Conservation (phyloP, 2,329 filamentous ascomycete species). For the Fusarium sp. region DNA sequence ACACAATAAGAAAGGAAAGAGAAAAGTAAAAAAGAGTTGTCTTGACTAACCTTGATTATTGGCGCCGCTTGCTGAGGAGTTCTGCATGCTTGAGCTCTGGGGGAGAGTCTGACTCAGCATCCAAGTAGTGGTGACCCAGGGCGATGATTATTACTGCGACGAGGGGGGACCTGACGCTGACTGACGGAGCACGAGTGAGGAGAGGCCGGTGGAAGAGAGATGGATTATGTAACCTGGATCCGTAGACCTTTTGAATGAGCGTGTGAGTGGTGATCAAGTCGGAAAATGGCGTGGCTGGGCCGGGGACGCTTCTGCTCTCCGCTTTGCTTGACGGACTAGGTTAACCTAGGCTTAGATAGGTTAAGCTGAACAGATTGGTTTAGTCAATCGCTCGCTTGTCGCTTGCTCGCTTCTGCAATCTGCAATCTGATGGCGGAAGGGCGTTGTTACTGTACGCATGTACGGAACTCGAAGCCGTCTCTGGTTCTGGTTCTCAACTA, state of each 20-base stretch:
- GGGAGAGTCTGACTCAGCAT: slow-evolving; percentile 52
- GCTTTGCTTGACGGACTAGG: slow-evolving; percentile 26
- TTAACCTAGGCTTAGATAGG: slow-evolving; percentile 7
- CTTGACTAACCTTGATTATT: slow-evolving; percentile 49
- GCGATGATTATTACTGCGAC: slow-evolving; percentile 48
- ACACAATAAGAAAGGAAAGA: slow-evolving; percentile 23
- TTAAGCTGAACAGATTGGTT: not conserved
- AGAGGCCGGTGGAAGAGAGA: slow-evolving; percentile 40
- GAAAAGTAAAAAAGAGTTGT: slow-evolving; percentile 34
- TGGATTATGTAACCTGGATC: slow-evolving; percentile 47
- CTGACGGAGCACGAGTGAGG: slow-evolving; percentile 43
- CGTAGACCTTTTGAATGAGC: slow-evolving; percentile 30
- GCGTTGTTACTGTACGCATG: slow-evolving; percentile 20
- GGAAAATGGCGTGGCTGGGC: slow-evolving; percentile 48
- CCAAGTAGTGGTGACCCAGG: slow-evolving; percentile 43
- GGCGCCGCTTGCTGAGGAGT: slow-evolving; percentile 49
- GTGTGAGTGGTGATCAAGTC: slow-evolving; percentile 35
- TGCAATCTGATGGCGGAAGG: slow-evolving; percentile 13
- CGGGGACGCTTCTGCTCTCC: slow-evolving; percentile 36
- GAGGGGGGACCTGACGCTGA: slow-evolving; percentile 41
- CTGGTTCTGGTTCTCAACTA: slow-evolving; percentile 9
- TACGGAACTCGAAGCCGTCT: slow-evolving; percentile 27
- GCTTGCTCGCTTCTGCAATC: slow-evolving; percentile 26
- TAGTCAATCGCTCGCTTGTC: slow-evolving; percentile 24
- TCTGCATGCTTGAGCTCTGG: slow-evolving; percentile 49